A percentile compares a stretch with the other conserved stretches of the same genome.
phyloP scores from a whole-genome alignment of 352 stramenopile genomes.

The Phytopythium delawarense region DNA sequence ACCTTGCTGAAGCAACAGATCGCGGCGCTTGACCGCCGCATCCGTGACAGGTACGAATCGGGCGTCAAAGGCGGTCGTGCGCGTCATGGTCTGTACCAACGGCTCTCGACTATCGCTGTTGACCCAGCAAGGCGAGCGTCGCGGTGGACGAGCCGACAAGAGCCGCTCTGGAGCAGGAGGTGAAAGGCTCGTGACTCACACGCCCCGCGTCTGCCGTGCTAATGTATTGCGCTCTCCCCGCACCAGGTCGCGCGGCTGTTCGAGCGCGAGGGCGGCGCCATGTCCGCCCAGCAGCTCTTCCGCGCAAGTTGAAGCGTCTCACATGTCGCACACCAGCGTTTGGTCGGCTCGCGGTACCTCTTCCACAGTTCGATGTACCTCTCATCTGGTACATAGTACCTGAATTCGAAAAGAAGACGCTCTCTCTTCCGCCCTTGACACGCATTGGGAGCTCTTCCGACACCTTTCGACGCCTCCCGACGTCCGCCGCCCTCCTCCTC shows the following conservation, averaged over 20 bases:
- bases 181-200: neutral
- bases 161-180: neutral
- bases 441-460: neutral
- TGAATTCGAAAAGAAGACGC: neutral
- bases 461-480: neutral
- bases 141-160: slow-evolving; percentile 3
- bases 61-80: no score
- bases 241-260: slow-evolving; percentile 4
- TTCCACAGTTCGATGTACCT: neutral
- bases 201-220: neutral
- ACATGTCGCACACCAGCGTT: neutral
- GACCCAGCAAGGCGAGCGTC: slow-evolving; percentile 8
- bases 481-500: neutral
- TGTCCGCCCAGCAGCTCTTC: neutral
- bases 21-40: neutral
- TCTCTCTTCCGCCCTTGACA: slow-evolving; percentile 6
- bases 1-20: slow-evolving; percentile 7
- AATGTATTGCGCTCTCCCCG: neutral
- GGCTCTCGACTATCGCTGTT: neutral
- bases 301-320: neutral
- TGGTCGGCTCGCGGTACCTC: no score
- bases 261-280: neutral
- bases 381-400: neutral
- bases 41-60: neutral
- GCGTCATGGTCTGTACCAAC: neutral